Evolutionary conservation across 768 basidiomycete species (phyloP), one percentile per base, ranked within the genome.

Genomic region (Melanogaster broomeanus): DNA sequence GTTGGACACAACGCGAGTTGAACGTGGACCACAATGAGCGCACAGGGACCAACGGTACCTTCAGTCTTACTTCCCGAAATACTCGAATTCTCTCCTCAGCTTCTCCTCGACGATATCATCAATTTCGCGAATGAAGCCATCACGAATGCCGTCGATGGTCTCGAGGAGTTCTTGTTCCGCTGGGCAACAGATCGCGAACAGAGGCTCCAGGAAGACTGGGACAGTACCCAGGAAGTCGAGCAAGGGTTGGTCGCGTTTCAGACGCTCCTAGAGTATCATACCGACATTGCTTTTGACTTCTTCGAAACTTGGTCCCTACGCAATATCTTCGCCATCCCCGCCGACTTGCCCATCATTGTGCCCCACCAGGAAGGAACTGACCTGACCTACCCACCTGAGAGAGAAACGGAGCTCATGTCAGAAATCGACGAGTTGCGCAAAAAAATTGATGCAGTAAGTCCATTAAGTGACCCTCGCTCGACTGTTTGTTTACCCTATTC

Each of bases 251-350:
- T 91, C 44, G 80, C 89, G 21, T 91, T 96, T 56, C 90, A 95
- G 66, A 94, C 93, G 0, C 77, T 95, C 39, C 77, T 97, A 13
- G 90, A 94, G 62, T 84, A 84, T 48, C 93, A 94, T 58, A 86
- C 90, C 39, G 93, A 97, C 62, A 79, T 91, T 40, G 93, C 93
- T 0, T 91, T 95, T 53, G 93, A 97, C 66, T 89, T 87, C 63
- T 90, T 97, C 60, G 93, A 93, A 70, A 86, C 85, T 0, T 96
- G 93, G 93, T 85, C 84, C 11, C 67, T 93, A 62, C 76, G 92
- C 37, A 97, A 96, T 69, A 88, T 93, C 50, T 96, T 96, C 61
- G 81, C 84, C 45, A 78, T 93, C 15, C 82, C 85, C 0, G 74
- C 80, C 3, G 83, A 85, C 53, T 61, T 91, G 30, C 85, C 85